Base-by-base conservation (phyloP, 2,329 filamentous ascomycete genomes). In the Fusarium sp. region DNA sequence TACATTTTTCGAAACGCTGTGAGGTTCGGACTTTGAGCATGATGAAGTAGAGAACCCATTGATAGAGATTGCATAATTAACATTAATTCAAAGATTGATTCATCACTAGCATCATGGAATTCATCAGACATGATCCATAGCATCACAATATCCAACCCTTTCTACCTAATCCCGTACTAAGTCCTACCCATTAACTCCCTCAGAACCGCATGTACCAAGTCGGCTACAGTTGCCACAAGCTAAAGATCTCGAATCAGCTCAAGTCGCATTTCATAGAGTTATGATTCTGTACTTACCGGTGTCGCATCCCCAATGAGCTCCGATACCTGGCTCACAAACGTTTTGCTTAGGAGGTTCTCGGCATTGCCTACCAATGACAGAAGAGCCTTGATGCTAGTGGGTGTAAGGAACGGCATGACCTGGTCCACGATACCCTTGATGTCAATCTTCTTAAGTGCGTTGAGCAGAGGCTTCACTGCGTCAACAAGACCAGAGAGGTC, bases 301-400 rank as follows among this genome's bases (percentile, higher is more conserved):
- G 65, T 68, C 13, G 65, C 65, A 25, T 68, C 65, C 38, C 65
- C 65, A 64, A 80, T 80, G 31, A 81, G 67, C 52, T 80, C 78
- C 3, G 72, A 73, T 34, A 78, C 79, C 58, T 81, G 77, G 19
- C 73, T 71, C 7, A 81, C 76, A 61, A 81, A 81, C 1, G 73
- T 70, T 26, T 72, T 61, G 5, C 73, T 76, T 7, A 81, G 62
- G 12, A 81, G 65, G 24, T 66, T 56, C 49, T 77, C 74, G 1
- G 78, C 79, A 29, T 81, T 80, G 25, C 68, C 71, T 6, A 60
- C 57, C n/a, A 60, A 6, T 12, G 48, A 32, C 7, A 80, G 59
- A 5, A 80, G 68, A 5, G 40, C 66, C 15, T 79, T 49, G 13
- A 81, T 64, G 26, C 72, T 73, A 64, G 75, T 75, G 28, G 78